Percentiles rank a stretch among this genome's conserved stretches.
These are phyloP conservation scores for Cytospora paraplurivora DNA, from an alignment of 2,329 filamentous ascomycete genomes.

Conservation along the genomic window DNA sequence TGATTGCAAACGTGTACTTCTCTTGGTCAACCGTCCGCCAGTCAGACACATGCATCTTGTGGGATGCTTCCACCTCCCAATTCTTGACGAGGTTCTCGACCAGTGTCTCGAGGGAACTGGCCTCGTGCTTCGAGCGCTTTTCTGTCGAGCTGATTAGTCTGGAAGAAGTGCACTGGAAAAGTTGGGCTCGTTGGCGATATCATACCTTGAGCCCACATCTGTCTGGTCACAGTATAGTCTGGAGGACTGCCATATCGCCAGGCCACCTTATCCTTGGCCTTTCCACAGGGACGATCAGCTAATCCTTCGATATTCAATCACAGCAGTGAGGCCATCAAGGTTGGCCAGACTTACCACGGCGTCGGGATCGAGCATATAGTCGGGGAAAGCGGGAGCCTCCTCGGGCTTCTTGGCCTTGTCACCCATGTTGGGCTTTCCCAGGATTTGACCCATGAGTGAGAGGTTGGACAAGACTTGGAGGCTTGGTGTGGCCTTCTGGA, in stretches of 20 bases:
- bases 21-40: conserved; percentile 66
- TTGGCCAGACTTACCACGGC: conserved; percentile 48
- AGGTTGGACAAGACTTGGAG: conserved; percentile 4
- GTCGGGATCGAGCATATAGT: conserved; percentile 61
- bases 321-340: neutral
- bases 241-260: conserved; percentile 65
- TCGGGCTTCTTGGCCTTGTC: conserved; percentile 11
- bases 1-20: conserved; percentile 65
- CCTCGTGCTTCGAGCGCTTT: conserved; percentile 57
- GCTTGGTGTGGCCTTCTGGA: neutral
- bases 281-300: conserved; percentile 6
- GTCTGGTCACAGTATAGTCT: conserved; percentile 65
- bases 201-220: conserved; percentile 61
- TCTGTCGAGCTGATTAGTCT: conserved; percentile 43
- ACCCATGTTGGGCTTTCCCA: conserved; percentile 15
- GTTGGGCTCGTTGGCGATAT: conserved; percentile 23
- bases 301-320: neutral
- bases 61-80: conserved; percentile 72
- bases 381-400: conserved; percentile 41
- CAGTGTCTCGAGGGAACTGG: conserved; percentile 59
- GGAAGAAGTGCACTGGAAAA: neutral
- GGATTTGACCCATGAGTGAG: conserved; percentile 16
- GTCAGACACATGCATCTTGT: conserved; percentile 62
- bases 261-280: conserved; percentile 50
- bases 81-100: conserved; percentile 74